Base-by-base conservation (phyloP, 1,139 yeast genomes). In the Yamadazyma aaseri region DNA sequence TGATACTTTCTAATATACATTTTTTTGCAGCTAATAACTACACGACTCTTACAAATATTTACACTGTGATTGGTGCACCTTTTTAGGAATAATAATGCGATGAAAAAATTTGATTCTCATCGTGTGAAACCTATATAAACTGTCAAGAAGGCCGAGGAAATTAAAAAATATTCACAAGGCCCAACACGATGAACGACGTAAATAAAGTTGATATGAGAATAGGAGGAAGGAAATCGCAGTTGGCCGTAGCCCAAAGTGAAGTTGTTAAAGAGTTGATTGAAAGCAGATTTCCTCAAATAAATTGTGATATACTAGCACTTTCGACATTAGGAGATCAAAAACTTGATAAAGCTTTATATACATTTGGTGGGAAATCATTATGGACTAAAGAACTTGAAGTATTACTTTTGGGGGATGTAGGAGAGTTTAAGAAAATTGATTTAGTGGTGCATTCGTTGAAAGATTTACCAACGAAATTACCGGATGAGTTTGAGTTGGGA, bases 321-420 rank as follows among this genome's bases (percentile, higher is more conserved):
- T 76, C 82, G 31, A 92, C 98, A 1, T 69, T 92, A 28, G 98
- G 97, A 17, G 98, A 92, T 63, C 83, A 86, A 55, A 81, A 84
- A 25, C 92, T 81, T 55, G 76, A 76, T 50, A 82, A 80, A 51
- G 97, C 98, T 4, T 70, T 92, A 36, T 94, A 92, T 58, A 77
- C 96, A 5, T 92, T 92, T 62, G 97, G 97, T 24, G 98, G 98
- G 17, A 92, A 92, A 57, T 80, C 96, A 1, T 63, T 92, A 28
- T 92, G 98, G 98, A 92, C 98, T 8, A 86, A 87, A 54, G 98
- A 92, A 58, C 71, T 92, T 41, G 98, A 92, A 60, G 82, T 80
- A 20, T 65, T 89, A 36, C 65, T 92, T 36, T 69, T 85, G 45
- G 75, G 74, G 42, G 65, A 74, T 33, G 65, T 80, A 26, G 87